phyloP scores from a whole-genome alignment of 495 filamentous ascomycete genomes.

The Aspergillus panamensis region DNA sequence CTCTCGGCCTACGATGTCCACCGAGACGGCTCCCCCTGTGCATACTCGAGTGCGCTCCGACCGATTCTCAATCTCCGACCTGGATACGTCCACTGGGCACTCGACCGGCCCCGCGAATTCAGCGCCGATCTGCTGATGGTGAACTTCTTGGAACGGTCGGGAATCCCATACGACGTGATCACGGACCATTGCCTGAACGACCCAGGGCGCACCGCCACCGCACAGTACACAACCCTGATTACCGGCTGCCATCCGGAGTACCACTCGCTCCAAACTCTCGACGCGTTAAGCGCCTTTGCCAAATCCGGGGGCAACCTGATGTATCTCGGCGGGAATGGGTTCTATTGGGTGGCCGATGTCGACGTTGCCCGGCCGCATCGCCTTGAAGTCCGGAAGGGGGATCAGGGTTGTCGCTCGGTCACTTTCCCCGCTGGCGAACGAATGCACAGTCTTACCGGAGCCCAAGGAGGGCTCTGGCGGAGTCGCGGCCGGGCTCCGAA shows the following conservation, averaged over 20 bases:
- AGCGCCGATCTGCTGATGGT: slow-evolving; percentile 29
- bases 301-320: slow-evolving; percentile 22
- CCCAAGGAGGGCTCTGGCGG: slow-evolving; percentile 29
- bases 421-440: slow-evolving; percentile 24
- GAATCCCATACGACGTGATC: slow-evolving; percentile 28
- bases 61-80: slow-evolving; percentile 27
- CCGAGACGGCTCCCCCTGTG: slow-evolving; percentile 23
- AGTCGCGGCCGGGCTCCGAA: slow-evolving; percentile 29
- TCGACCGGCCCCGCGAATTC: slow-evolving; percentile 30
- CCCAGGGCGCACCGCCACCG: not conserved
- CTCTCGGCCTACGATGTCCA: slow-evolving; percentile 28
- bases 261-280: slow-evolving; percentile 7
- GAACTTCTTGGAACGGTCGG: slow-evolving; percentile 25
- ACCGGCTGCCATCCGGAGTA: not conserved
- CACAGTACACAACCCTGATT: not conserved
- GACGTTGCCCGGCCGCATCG: slow-evolving; percentile 21
- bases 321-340: slow-evolving; percentile 35
- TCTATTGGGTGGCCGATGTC: slow-evolving; percentile 22
- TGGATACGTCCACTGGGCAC: slow-evolving; percentile 28
- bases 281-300: slow-evolving; percentile 18
- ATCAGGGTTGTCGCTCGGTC: slow-evolving; percentile 28
- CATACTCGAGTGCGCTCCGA: slow-evolving; percentile 17
- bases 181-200: slow-evolving; percentile 30
- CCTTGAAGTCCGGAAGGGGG: slow-evolving; percentile 31
- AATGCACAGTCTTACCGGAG: slow-evolving; percentile 18